Evolutionary conservation across 805 yeast genomes (phyloP), one percentile per base, ranked within the genome.

Genomic region (Kuraishia piskuri): DNA sequence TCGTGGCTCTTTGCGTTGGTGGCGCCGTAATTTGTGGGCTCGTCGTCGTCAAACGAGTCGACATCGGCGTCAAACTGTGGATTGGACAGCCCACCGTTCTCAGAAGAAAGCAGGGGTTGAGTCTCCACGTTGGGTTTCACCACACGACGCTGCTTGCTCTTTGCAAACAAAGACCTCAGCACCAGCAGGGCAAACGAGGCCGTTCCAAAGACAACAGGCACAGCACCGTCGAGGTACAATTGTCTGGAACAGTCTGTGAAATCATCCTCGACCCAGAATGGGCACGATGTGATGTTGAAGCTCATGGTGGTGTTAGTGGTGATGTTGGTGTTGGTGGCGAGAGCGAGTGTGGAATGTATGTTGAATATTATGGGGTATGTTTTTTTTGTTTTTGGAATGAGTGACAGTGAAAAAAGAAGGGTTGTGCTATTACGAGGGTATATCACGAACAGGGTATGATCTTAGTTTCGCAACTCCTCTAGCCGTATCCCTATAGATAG

Each of bases 201-300:
- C 4, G 37, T 20, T 14, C 52, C 53, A 45, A 56, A 53, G 14
- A 46, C 36, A 5, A 49, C 55, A 19, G 66, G 63, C 26, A 50
- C 25, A 22, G 12, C n/a, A 3, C 53, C 22, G 6, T 52, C 47
- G 22, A 52, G 44, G 4, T 24, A 49, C 40, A 21, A n/a, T 2
- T 52, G 26, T 20, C 53, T 7, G n/a, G 19, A 19, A 23, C 53
- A 52, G 14, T 9, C 20, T 19, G 50, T 17, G 1, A 52, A 37
- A 22, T 52, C 53, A 36, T 52, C 53, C 3, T 20, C 47, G 40
- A 47, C 53, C 53, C 53, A 52, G 25, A 52, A 26, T 9, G 46
- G 50, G 22, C 53, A 52, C 24, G 51, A 49, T 3, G 46, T n/a
- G 7, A 21, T 25, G 22, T n/a, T 25, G 26, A 19, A 20, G 14